Conservation (phyloP, 1,284 basidiomycete genomes). For the Leccinum fallax region DNA sequence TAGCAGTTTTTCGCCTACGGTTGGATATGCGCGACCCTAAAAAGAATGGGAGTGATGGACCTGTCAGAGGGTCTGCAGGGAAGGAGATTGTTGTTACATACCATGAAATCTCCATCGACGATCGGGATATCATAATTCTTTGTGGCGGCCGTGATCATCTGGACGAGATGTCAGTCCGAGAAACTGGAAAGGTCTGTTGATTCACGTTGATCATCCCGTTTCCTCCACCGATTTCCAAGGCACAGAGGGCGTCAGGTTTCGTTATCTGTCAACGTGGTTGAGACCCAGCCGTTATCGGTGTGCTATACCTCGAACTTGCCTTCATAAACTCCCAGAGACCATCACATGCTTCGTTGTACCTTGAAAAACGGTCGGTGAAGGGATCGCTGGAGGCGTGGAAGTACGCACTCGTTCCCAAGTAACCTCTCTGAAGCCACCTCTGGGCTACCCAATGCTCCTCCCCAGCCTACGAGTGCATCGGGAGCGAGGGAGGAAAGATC, state of each 20-base stretch:
- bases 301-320: constrained; percentile 13
- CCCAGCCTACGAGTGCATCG: constrained; percentile 39
- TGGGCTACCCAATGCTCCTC: constrained; percentile 40
- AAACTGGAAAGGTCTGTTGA: constrained; percentile 3
- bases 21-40: constrained; percentile 41
- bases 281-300: constrained; percentile 5
- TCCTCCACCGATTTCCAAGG: constrained; percentile 56
- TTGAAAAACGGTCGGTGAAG: constrained; percentile 3
- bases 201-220: constrained; percentile 56
- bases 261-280: constrained; percentile 30
- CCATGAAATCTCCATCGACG: constrained; percentile 55
- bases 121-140: constrained; percentile 40
- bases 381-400: constrained; percentile 5
- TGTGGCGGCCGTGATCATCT: constrained; percentile 41
- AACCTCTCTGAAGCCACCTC: constrained; percentile 41
- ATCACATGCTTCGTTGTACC: constrained; percentile 36
- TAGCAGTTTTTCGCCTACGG: constrained; percentile 20
- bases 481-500: constrained; percentile 29
- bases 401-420: constrained; percentile 43
- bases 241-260: constrained; percentile 42
- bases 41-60: not conserved
- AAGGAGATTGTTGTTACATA: constrained; percentile 14
- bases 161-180: constrained; percentile 12
- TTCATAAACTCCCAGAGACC: constrained; percentile 32
- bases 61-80: constrained; percentile 8